These are phyloP conservation scores for Xylaria sp. DNA, from an alignment of 2,329 filamentous ascomycete genomes.

Conservation along the genomic window DNA sequence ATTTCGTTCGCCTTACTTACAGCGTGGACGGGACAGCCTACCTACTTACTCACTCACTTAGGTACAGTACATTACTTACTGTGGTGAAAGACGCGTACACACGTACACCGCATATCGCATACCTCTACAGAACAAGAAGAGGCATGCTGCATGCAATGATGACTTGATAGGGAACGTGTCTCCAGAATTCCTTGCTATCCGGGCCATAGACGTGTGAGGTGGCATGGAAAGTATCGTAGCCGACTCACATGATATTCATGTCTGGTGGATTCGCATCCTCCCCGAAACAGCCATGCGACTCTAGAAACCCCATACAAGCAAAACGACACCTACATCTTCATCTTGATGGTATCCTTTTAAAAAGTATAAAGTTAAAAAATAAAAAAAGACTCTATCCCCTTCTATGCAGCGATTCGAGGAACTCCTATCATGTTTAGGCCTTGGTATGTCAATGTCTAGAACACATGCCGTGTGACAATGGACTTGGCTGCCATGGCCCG, in stretches of 20 bases:
- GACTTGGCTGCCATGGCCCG: slow-evolving; percentile 14
- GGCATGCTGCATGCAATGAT: slow-evolving; percentile 15
- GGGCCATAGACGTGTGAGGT: slow-evolving; percentile 11
- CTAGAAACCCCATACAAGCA: slow-evolving; percentile 7
- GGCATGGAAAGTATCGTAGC: slow-evolving; percentile 2
- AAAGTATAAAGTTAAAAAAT: background rate
- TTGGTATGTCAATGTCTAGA: slow-evolving; percentile 17
- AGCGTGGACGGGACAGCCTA: too few species aligned
- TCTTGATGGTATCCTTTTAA: too few species aligned
- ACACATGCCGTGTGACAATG: slow-evolving; percentile 26
- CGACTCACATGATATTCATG: slow-evolving; percentile 19
- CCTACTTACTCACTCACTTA: background rate
- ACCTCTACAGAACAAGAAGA: background rate
- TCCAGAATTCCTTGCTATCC: slow-evolving; percentile 15
- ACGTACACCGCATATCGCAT: too few species aligned
- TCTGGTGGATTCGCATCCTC: slow-evolving; percentile 4
- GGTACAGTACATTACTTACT: background rate
- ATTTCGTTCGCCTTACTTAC: too few species aligned
- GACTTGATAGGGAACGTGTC: slow-evolving; percentile 12
- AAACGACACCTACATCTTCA: background rate
- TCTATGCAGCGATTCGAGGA: too few species aligned
- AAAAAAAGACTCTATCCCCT: too few species aligned
- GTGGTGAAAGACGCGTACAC: background rate
- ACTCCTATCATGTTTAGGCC: background rate
- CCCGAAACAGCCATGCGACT: slow-evolving; percentile 16